Conservation (phyloP, 2,329 filamentous ascomycete genomes). For the Colletotrichum destructivum region DNA sequence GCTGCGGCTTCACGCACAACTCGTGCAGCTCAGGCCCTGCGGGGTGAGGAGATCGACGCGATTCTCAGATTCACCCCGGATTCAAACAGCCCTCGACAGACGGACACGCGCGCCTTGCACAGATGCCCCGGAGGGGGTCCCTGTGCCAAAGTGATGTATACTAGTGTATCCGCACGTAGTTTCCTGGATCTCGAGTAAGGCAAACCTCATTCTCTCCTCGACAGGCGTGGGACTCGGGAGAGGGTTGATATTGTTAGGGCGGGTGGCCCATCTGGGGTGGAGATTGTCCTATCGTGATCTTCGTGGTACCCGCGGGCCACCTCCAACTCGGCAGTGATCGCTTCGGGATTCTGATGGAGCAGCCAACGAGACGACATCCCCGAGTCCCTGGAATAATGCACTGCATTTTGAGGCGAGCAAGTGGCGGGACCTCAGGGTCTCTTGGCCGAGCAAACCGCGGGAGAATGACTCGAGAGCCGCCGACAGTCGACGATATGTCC, state of each 20-base stretch:
- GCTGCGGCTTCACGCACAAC: constrained; percentile 19
- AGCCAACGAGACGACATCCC: not conserved
- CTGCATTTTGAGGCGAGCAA: too few species aligned
- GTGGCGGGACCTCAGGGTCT: too few species aligned
- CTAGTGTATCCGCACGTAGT: not conserved
- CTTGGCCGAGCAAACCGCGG: too few species aligned
- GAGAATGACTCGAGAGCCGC: too few species aligned
- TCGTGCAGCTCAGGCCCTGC: constrained; percentile 27
- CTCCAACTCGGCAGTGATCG: constrained; percentile 33
- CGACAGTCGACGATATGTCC: too few species aligned
- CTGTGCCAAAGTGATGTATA: constrained; percentile 4
- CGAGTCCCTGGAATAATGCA: not conserved
- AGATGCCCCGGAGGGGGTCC: not conserved
- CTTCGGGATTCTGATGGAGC: constrained; percentile 20
- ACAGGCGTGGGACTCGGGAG: too few species aligned
- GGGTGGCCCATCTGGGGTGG: not conserved
- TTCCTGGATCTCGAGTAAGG: constrained; percentile 2
- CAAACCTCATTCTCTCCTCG: too few species aligned
- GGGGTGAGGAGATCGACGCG: constrained; percentile 2
- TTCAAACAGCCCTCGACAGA: constrained; percentile 22
- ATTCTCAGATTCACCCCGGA: constrained; percentile 4
- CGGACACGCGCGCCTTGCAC: not conserved
- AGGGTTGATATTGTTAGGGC: too few species aligned
- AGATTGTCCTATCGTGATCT: constrained; percentile 36
- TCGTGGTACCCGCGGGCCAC: not conserved